Conservation (phyloP, 345 rosid genomes). For the Physaria fendleri region DNA sequence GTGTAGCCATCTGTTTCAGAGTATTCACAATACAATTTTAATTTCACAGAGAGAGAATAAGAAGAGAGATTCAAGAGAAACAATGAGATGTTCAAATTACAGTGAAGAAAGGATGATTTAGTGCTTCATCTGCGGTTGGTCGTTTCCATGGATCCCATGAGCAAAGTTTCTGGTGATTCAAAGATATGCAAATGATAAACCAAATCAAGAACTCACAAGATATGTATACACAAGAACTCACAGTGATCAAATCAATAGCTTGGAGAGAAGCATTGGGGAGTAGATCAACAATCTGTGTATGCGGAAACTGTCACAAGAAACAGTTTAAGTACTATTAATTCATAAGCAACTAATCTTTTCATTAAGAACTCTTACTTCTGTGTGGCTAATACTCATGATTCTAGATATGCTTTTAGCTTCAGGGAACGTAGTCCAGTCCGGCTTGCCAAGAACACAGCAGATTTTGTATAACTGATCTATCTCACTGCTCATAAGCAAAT, state of each 20-base stretch:
- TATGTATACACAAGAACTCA: slow-evolving; percentile 24
- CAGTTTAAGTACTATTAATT: neutral
- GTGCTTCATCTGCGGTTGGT: slow-evolving; percentile 87
- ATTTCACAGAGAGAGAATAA: neutral
- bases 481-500: slow-evolving; percentile 48
- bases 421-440: slow-evolving; percentile 68
- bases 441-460: slow-evolving; percentile 74
- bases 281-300: slow-evolving; percentile 51
- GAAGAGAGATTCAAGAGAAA: neutral
- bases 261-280: slow-evolving; percentile 73
- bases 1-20: slow-evolving; percentile 43
- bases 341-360: neutral
- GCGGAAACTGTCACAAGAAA: slow-evolving; percentile 44
- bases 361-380: slow-evolving; percentile 43
- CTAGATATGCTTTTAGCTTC: slow-evolving; percentile 61
- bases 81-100: slow-evolving; percentile 34
- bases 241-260: slow-evolving; percentile 82
- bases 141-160: slow-evolving; percentile 86
- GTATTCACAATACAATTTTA: slow-evolving; percentile 26
- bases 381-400: slow-evolving; percentile 47
- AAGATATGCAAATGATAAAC: neutral
- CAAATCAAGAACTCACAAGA: neutral
- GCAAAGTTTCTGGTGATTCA: slow-evolving; percentile 54
- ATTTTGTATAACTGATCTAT: slow-evolving; percentile 87
- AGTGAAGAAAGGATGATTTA: slow-evolving; percentile 86